Conservation (phyloP, 176 grass and related monocot species). For the Bromus sterilis region DNA sequence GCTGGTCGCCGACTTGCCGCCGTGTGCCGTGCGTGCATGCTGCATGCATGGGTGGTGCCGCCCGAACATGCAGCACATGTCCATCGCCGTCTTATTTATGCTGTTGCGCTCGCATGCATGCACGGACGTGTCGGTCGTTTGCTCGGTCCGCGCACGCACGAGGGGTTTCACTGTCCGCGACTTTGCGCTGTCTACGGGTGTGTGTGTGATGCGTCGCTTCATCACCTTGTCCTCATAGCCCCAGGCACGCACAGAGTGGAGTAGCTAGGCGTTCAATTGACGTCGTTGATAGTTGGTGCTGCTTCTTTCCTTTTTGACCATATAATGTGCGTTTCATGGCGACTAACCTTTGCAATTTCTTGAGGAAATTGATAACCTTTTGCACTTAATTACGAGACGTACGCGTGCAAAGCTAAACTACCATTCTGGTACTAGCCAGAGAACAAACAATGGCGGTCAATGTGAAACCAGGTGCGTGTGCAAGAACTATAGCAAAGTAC, state of each 20-base stretch:
- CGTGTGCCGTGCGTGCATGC: background rate
- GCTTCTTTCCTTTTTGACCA: background rate
- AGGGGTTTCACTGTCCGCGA: background rate
- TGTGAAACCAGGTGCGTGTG: slow-evolving; percentile 6
- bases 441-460: background rate
- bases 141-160: background rate
- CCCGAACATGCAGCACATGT: background rate
- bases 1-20: too few species aligned
- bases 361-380: too few species aligned
- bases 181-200: background rate
- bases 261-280: background rate
- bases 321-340: background rate
- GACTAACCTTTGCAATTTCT: too few species aligned
- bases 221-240: background rate
- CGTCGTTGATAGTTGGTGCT: background rate
- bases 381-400: background rate
- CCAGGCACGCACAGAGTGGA: background rate
- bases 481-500: too few species aligned
- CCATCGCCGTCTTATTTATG: background rate
- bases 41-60: background rate
- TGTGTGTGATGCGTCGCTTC: background rate
- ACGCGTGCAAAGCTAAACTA: background rate
- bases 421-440: background rate
- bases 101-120: background rate
- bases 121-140: background rate